These are phyloP conservation scores for Clitoria ternatea DNA, from an alignment of 306 rosid species.

Conservation along the genomic window DNA sequence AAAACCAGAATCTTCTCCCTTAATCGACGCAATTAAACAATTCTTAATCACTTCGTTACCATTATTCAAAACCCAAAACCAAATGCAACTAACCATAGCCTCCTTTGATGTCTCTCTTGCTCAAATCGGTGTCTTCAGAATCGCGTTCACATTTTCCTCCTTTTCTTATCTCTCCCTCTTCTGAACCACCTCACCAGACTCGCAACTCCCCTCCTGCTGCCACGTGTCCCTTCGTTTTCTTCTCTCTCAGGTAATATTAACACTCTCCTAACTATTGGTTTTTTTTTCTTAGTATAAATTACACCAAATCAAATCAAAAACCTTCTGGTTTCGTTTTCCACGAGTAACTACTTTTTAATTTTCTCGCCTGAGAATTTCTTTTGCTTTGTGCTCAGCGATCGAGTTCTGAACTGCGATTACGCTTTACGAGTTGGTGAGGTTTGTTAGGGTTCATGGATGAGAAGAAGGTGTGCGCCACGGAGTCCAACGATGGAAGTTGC, in stretches of 20 bases:
- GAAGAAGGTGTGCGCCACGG: slow-evolving; percentile 60
- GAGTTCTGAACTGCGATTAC: slow-evolving; percentile 12
- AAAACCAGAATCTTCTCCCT: not conserved
- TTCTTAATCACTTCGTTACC: not conserved
- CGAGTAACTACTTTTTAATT: not conserved
- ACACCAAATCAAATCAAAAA: not conserved
- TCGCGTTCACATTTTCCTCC: not conserved
- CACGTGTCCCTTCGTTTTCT: slow-evolving; percentile 8
- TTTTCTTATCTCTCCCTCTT: not conserved
- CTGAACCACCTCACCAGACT: not conserved
- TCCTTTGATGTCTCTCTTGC: not conserved
- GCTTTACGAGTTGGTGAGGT: not conserved
- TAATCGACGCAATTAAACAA: not conserved
- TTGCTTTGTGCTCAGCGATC: not conserved
- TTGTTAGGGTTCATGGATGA: slow-evolving; percentile 44
- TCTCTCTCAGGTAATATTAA: not conserved
- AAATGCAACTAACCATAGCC: not conserved
- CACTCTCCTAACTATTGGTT: not conserved
- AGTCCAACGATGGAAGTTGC: slow-evolving; percentile 54
- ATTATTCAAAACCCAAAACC: not conserved
- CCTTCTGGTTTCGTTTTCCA: not conserved
- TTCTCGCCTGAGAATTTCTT: not conserved
- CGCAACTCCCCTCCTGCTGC: not conserved
- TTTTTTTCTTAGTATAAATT: not conserved
- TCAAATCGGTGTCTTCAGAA: not conserved